Percentiles rank a stretch among this genome's conserved stretches.
Evolutionary conservation across 2,329 filamentous ascomycete genomes (phyloP).

Genomic region (Cytospora leucostoma): DNA sequence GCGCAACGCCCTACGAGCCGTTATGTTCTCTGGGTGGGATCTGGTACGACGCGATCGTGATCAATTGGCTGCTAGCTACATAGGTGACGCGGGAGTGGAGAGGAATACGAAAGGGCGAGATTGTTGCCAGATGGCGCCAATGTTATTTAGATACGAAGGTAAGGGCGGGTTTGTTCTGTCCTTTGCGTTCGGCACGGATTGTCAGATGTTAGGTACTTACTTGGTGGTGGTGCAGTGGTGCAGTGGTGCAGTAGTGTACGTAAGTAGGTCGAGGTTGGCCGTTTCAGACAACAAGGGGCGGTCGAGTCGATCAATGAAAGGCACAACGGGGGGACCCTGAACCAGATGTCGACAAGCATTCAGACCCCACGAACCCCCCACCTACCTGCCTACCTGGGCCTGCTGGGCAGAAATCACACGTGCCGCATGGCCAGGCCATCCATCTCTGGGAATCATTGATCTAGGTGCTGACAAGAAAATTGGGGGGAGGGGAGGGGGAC

Average conservation of each 20-base stretch:
- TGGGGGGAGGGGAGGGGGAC: too few species aligned
- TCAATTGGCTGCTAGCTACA: conserved; percentile 14
- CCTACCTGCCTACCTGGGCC: too few species aligned
- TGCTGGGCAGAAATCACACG: too few species aligned
- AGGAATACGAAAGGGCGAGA: background rate
- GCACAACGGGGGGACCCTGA: background rate
- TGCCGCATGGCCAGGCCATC: too few species aligned
- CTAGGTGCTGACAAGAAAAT: too few species aligned
- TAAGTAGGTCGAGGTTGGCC: background rate
- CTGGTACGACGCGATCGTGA: conserved; percentile 25
- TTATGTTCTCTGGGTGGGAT: conserved; percentile 2
- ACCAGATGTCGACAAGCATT: background rate
- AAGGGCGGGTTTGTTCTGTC: conserved; percentile 9
- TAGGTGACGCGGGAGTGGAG: background rate
- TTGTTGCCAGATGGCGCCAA: background rate
- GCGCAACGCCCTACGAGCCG: background rate
- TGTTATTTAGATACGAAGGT: background rate
- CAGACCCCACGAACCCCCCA: background rate
- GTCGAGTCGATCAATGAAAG: background rate
- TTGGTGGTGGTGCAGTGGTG: too few species aligned
- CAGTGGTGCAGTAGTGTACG: background rate
- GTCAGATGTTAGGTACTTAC: background rate
- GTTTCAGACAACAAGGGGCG: conserved; percentile 1
- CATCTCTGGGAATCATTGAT: too few species aligned
- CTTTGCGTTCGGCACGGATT: background rate